Conservation (phyloP, 2,329 filamentous ascomycete genomes). For the Cercospora sp. region DNA sequence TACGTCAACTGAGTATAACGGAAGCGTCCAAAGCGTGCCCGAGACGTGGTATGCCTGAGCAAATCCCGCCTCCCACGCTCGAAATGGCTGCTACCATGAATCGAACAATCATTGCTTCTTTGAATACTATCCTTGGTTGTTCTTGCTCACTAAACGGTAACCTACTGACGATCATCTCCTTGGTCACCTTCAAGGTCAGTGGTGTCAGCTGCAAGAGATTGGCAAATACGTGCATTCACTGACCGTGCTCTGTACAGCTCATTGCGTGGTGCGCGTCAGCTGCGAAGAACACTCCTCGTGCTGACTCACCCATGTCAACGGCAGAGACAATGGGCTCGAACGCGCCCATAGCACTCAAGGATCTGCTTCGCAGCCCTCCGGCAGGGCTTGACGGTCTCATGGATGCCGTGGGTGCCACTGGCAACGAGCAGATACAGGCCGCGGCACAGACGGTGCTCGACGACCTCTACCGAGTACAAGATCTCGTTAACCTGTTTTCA, state of each 20-base stretch:
- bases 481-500: slow-evolving; percentile 9
- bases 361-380: slow-evolving; percentile 1
- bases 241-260: neutral
- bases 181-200: slow-evolving; percentile 10
- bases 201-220: neutral
- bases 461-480: slow-evolving; percentile 10
- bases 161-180: slow-evolving; percentile 10
- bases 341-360: slow-evolving; percentile 4
- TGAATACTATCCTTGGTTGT: slow-evolving; percentile 2
- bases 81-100: slow-evolving; percentile 11
- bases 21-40: slow-evolving; percentile 5
- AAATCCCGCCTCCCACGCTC: slow-evolving; percentile 7
- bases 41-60: slow-evolving; percentile 7
- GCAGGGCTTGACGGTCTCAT: slow-evolving; percentile 6
- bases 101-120: slow-evolving; percentile 1
- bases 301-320: slow-evolving; percentile 1
- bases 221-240: neutral
- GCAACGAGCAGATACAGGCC: slow-evolving; percentile 2
- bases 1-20: slow-evolving; percentile 4
- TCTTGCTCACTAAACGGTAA: slow-evolving; percentile 10
- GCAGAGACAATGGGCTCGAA: neutral
- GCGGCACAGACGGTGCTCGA: slow-evolving; percentile 6
- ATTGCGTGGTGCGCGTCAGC: slow-evolving; percentile 11
- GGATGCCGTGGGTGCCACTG: neutral
- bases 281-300: slow-evolving; percentile 9